Base-by-base conservation (phyloP, 495 filamentous ascomycete genomes). In the Acidiella bohemica region DNA sequence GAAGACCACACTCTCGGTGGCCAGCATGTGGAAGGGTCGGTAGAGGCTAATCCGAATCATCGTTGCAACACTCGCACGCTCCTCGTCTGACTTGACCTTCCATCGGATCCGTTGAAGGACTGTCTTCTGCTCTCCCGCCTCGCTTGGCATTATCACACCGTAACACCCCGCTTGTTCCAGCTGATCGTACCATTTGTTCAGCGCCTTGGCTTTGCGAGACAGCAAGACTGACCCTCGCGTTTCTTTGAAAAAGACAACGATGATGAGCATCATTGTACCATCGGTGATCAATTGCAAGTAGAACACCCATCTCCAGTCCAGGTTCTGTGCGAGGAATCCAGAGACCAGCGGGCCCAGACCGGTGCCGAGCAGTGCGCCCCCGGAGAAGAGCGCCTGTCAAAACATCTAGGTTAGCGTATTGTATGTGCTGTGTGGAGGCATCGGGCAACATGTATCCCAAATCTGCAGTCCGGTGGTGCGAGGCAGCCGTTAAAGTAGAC, bases 1-100 rank as follows among this genome's bases (percentile, higher is more conserved):
- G 63, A 94, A 93, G 14, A 95, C 85, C 10, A 94, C 84, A 0
- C 87, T 83, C 50, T 95, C 88, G 9, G 85, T 93, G 51, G 83
- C 62, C 17, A 96, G 77, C 22, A 96, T 68, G 42, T 83, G 73
- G 60, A 95, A 93, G 4, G 87, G 86, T 11, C 85, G 71, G 33
- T 74, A 81, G 17, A 83, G 60, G 0, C 84, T 90, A 19, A 84
- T 73, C 20, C 66, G 63, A 39, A 94, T 78, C 76, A 88, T 84
- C 47, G 71, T 72, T 9, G 46, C 50, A 26, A 93, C 48, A 4
- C 72, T 81, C 19, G 68, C 70, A 11, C 81, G 72, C 52, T 92
- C 77, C 53, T 93, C 84, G 49, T 94, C 87, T 10, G 74, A 75
- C 48, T 76, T 80, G 25, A 87, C 83, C 48, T 80, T 78, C 85